Percentiles rank a stretch among this genome's conserved stretches.
Evolutionary conservation across 345 rosid genomes (phyloP).

Genomic region (Cochlearia excelsa): DNA sequence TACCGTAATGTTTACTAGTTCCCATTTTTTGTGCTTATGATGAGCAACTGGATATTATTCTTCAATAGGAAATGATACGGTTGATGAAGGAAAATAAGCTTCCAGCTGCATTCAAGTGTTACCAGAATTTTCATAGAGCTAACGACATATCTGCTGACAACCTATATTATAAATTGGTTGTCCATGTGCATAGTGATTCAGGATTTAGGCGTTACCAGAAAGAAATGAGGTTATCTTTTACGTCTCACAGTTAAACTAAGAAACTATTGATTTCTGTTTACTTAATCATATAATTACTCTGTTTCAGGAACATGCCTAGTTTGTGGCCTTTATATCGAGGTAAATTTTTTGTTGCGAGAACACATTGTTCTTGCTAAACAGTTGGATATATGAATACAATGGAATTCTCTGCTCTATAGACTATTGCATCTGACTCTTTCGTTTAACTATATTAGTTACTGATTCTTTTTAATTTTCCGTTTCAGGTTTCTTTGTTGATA

Average conservation of each 20-base stretch:
- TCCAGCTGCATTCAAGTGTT: constrained; percentile 83
- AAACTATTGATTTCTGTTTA: constrained; percentile 20
- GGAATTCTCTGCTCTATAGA: constrained; percentile 4
- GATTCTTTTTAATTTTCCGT: constrained; percentile 22
- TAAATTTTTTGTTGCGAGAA: constrained; percentile 33
- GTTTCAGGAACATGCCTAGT: constrained; percentile 66
- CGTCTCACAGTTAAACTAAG: constrained; percentile 23
- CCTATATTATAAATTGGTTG: constrained; percentile 81
- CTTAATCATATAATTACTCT: constrained; percentile 13
- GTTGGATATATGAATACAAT: neutral
- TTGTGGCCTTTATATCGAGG: constrained; percentile 99
- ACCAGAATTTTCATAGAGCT: constrained; percentile 75
- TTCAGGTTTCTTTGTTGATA: constrained; percentile 88
- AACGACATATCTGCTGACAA: constrained; percentile 59
- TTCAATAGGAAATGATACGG: constrained; percentile 80
- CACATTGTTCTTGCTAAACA: constrained; percentile 1
- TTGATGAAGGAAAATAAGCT: constrained; percentile 75
- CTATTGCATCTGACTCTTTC: constrained; percentile 13
- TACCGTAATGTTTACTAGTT: no score
- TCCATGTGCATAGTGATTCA: constrained; percentile 88
- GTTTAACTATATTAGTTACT: constrained; percentile 16
- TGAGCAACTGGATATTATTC: constrained; percentile 16
- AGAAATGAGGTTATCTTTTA: constrained; percentile 76
- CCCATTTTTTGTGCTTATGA: neutral
- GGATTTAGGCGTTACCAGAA: constrained; percentile 85